These are phyloP conservation scores for Protomyces pachydermus DNA, from an alignment of 1,139 yeast species.

Conservation along the genomic window DNA sequence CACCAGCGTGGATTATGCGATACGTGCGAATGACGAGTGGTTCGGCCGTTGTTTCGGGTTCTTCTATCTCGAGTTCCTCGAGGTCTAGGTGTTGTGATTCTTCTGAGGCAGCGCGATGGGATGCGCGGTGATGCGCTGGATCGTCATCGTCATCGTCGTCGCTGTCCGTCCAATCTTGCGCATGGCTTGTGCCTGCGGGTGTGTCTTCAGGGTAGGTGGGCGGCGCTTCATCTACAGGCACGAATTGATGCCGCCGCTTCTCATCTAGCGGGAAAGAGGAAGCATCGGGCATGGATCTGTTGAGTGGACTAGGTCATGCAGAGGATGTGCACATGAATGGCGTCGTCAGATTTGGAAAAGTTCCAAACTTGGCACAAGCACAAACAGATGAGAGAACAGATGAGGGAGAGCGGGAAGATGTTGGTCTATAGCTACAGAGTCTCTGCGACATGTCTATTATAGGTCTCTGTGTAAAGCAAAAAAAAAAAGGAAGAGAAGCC, in stretches of 20 bases:
- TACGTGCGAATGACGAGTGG: slow-evolving; percentile 11
- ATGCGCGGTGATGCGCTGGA: slow-evolving; percentile 4
- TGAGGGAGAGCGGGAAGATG: neutral
- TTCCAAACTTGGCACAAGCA: neutral
- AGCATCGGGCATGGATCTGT: neutral
- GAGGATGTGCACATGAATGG: too few species aligned
- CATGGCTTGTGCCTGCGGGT: neutral
- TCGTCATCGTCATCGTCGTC: slow-evolving; percentile 4
- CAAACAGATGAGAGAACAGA: neutral
- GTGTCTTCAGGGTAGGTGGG: slow-evolving; percentile 6
- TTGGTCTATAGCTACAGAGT: neutral
- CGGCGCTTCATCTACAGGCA: slow-evolving; percentile 20
- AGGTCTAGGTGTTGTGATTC: slow-evolving; percentile 2
- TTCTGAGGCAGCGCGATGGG: slow-evolving; percentile 16
- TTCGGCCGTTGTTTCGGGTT: slow-evolving; percentile 5
- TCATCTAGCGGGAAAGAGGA: slow-evolving; percentile 14
- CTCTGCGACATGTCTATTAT: neutral
- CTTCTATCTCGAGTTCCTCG: slow-evolving; percentile 16
- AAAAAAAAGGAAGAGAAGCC: neutral
- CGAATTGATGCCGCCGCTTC: slow-evolving; percentile 23
- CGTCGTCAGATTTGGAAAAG: too few species aligned
- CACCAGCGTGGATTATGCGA: slow-evolving; percentile 2
- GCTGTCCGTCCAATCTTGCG: neutral
- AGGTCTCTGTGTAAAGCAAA: neutral
- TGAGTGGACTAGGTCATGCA: too few species aligned